Base-by-base conservation (phyloP, 352 stramenopile genomes). In the Globisporangium cederbergense region DNA sequence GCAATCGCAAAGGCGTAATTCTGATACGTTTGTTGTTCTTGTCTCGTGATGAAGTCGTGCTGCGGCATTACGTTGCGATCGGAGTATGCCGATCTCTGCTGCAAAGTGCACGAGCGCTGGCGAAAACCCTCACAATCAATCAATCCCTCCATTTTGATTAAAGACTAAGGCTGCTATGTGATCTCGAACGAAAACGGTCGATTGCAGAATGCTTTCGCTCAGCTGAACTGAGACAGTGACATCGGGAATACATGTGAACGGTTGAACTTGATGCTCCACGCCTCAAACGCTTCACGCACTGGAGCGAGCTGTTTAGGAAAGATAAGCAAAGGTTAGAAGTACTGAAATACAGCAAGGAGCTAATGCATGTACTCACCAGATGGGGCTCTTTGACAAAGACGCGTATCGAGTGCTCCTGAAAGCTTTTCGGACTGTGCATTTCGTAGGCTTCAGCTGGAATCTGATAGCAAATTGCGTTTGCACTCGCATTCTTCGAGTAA, bases 371-470 rank as follows among this genome's bases (percentile, higher is more conserved):
- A 72, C 78, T 49, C 78, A 90, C 83, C 74, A 92, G 34, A 28
- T 47, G 54, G 16, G 75, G 67, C 25, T 89, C 68, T 66, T 85
- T 88, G 22, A 92, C 83, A 54, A 90, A 95, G 3, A 95, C 59
- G 1, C 86, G 83, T 60, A 95, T 84, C 0, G 78, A 83, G 22
- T 55, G 75, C 56, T 95, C 80, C 62, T 91, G 73, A 66, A 91
- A 94, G 14, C 70, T 79, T 34, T 69, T 71, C 0, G 86, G 86
- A 7, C 68, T 81, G 55, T 91, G 74, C 78, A 91, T 91, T 47
- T 77, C 74, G 38, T 94, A 94, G 25, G 75, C 73, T 40, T 83
- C 79, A 25, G 70, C 50, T 1, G 76, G 67, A 20, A 94, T 66
- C 13, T 67, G 72, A 40, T 83, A 91, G 68, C 86, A 94, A 1